Evolutionary conservation across 78 protist genomes (phyloP), one percentile per base, ranked within the genome.

Genomic region (Isochrysis galbana): DNA sequence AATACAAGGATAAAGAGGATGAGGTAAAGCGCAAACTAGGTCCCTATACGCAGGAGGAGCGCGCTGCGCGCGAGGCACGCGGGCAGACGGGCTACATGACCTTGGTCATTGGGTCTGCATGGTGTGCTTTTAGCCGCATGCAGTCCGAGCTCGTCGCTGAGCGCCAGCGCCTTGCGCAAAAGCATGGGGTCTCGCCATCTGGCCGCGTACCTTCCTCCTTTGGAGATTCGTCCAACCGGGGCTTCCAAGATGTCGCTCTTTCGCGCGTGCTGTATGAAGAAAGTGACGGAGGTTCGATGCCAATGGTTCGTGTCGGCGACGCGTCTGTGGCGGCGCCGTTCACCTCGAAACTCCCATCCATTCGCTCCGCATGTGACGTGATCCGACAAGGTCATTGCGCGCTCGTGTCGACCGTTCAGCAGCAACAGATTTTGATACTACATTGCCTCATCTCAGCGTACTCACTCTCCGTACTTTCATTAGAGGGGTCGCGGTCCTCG

Each of bases 281-380:
- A n/a, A n/a, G n/a, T n/a, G n/a, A n/a, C n/a, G n/a, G n/a, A 47
- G 54, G 21, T 89, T 21, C 91, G 90, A 87, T n/a, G n/a, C 86
- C 87, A 36, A 87, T 44, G 42, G 92, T 72, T 26, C n/a, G 67
- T 42, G 92, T 55, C 29, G 93, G 94, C 23, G 94, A 94, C 44
- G 95, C 95, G 23, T 87, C 92, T 0, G 90, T 94, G 10, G 95
- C 95, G 5, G 93, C 95, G 25, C 95, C 95, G 17, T 94, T 94
- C 91, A 94, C 95, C 69, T 78, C 93, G 48, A 7, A 46, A 11
- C 3, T 38, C n/a, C 92, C 92, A 2, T 55, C 83, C 32, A 55
- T 89, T 21, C 83, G 51, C 44, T 19, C 36, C 51, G 25, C 38
- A 54, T 78, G 74, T 34, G 87, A 70, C 47, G 34, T 91, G 29